Evolutionary conservation across 148 eudicot species (phyloP).

Genomic region (Chenopodium album): DNA sequence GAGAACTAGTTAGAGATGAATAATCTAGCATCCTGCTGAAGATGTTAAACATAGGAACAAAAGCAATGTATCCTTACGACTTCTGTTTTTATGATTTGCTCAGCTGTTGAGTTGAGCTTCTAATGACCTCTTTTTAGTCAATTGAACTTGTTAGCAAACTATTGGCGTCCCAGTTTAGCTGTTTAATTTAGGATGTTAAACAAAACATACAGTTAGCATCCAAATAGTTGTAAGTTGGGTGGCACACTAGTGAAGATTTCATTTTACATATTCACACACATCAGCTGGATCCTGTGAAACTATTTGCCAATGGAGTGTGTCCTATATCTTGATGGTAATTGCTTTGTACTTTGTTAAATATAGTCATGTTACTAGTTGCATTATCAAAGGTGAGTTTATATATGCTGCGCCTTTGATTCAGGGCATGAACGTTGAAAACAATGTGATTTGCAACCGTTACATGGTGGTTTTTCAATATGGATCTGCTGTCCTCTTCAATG

Average conservation of each 20-base stretch:
- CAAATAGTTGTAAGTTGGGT: background rate
- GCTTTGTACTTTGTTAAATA: background rate
- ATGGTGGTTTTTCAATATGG: constrained; percentile 96
- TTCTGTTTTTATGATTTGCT: background rate
- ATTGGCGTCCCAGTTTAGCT: background rate
- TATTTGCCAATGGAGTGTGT: background rate
- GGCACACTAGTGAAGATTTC: background rate
- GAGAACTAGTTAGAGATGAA: background rate
- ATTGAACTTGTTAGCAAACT: constrained; percentile 3
- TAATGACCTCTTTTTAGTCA: background rate
- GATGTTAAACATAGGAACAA: background rate
- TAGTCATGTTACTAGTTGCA: background rate
- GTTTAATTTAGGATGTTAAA: background rate
- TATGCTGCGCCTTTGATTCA: constrained; percentile 33
- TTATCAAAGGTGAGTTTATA: background rate
- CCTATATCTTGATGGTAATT: background rate
- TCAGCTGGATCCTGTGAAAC: background rate
- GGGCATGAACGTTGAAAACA: constrained; percentile 40
- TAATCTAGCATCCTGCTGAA: background rate
- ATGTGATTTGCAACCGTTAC: constrained; percentile 44
- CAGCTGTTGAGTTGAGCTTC: background rate
- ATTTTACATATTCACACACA: background rate
- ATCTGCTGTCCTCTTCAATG: constrained; percentile 79
- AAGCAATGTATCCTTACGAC: background rate
- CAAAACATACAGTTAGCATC: background rate